These are phyloP conservation scores for Pseudogymnoascus sp. DNA, from an alignment of 2,329 filamentous ascomycete species.

Conservation along the genomic window DNA sequence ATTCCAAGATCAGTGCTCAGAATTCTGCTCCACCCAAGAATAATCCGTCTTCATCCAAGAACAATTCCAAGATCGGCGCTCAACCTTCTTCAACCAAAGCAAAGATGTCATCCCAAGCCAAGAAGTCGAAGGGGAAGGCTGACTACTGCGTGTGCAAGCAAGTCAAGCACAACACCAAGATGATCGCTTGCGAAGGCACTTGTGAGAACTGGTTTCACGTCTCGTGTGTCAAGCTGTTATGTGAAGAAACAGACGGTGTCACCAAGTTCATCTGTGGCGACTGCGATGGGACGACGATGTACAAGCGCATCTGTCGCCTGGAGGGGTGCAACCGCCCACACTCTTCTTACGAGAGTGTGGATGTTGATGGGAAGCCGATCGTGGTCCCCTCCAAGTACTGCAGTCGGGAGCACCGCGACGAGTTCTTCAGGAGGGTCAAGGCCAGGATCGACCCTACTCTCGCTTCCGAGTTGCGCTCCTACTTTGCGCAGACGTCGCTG, in stretches of 20 bases:
- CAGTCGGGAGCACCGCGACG: constrained; percentile 22
- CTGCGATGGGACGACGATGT: constrained; percentile 24
- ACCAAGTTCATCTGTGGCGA: constrained; percentile 26
- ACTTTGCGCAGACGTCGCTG: not conserved
- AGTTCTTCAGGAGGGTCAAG: constrained; percentile 15
- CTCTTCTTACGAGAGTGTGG: constrained; percentile 13
- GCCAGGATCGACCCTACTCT: not conserved
- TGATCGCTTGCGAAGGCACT: constrained; percentile 27
- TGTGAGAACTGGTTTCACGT: constrained; percentile 30
- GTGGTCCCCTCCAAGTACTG: constrained; percentile 26
- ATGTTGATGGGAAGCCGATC: constrained; percentile 16
- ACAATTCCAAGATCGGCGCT: not conserved
- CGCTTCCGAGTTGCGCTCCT: not conserved
- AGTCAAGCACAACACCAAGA: constrained; percentile 28
- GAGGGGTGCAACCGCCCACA: constrained; percentile 4
- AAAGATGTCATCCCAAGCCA: not conserved
- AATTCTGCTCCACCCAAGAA: no score
- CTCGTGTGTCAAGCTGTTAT: constrained; percentile 24
- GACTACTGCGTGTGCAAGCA: constrained; percentile 28
- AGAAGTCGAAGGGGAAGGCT: not conserved
- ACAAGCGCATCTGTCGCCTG: constrained; percentile 26
- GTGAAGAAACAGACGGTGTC: constrained; percentile 16
- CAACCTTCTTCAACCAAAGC: not conserved
- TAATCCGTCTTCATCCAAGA: not conserved
- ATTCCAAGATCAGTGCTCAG: not conserved